phyloP scores from a whole-genome alignment of 2,329 filamentous ascomycete species.

The Clonostachys chloroleuca region DNA sequence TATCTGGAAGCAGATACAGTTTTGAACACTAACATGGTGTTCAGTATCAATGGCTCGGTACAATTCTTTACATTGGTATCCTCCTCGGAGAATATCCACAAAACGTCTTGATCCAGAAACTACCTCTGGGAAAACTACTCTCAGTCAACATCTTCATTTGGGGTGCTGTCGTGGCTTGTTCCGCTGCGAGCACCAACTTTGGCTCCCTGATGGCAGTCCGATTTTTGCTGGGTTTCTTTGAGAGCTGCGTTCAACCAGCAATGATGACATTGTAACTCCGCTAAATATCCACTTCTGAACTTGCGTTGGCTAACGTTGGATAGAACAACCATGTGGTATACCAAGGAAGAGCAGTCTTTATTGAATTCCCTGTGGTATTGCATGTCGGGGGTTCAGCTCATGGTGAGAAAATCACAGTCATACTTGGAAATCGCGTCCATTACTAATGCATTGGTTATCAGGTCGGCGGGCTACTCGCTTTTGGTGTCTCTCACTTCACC shows the following conservation, averaged over 20 bases:
- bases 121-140: constrained; percentile 39
- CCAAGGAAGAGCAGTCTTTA: constrained; percentile 7
- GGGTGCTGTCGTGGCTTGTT: constrained; percentile 28
- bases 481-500: constrained; percentile 22
- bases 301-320: not conserved
- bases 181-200: constrained; percentile 28
- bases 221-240: constrained; percentile 37
- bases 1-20: no score
- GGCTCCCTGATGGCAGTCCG: constrained; percentile 30
- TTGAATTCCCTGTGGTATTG: constrained; percentile 17
- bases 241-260: constrained; percentile 36
- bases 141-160: constrained; percentile 34
- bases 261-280: constrained; percentile 31
- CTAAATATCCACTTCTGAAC: not conserved
- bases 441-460: not conserved
- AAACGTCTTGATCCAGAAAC: constrained; percentile 36
- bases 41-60: constrained; percentile 58
- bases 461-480: constrained; percentile 31
- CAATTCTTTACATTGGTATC: constrained; percentile 28
- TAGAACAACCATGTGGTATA: constrained; percentile 7
- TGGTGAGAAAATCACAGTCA: constrained; percentile 10
- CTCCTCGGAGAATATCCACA: constrained; percentile 40
- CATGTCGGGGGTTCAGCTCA: constrained; percentile 27
- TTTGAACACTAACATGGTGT: constrained; percentile 6
- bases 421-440: not conserved